Evolutionary conservation across 2,329 filamentous ascomycete species (phyloP).

Genomic region (Xylariaceae sp.): DNA sequence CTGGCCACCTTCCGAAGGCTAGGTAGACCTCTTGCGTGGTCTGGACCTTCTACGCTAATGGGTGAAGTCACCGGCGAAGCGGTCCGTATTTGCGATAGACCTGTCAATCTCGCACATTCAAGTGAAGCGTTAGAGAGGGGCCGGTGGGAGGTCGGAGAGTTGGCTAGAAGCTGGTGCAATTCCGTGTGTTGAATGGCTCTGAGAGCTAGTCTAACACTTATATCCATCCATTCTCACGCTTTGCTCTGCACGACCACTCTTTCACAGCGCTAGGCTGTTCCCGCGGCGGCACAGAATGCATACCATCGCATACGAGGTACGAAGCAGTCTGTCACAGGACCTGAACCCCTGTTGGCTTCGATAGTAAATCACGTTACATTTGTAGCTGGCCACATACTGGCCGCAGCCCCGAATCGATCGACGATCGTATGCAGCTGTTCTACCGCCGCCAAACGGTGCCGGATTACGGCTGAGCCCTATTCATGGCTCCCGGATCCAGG

Average conservation of each 20-base stretch:
- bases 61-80: neutral
- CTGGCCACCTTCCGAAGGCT: neutral
- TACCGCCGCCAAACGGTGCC: neutral
- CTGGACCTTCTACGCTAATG: neutral
- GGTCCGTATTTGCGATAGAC: neutral
- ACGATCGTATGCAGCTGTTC: neutral
- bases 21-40: neutral
- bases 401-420: constrained; percentile 3
- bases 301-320: neutral
- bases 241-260: neutral
- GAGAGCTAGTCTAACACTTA: neutral
- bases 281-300: neutral
- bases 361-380: neutral
- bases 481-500: neutral
- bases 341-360: neutral
- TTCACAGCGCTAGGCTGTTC: neutral
- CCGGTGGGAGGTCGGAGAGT: neutral
- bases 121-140: neutral
- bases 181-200: neutral
- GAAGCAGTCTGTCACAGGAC: neutral
- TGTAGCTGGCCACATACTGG: neutral
- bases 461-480: neutral
- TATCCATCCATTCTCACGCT: neutral
- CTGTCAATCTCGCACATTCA: neutral
- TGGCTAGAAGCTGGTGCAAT: neutral